These are phyloP conservation scores for Lasiosphaeria miniovina DNA, from an alignment of 495 filamentous ascomycete genomes.

Conservation along the genomic window DNA sequence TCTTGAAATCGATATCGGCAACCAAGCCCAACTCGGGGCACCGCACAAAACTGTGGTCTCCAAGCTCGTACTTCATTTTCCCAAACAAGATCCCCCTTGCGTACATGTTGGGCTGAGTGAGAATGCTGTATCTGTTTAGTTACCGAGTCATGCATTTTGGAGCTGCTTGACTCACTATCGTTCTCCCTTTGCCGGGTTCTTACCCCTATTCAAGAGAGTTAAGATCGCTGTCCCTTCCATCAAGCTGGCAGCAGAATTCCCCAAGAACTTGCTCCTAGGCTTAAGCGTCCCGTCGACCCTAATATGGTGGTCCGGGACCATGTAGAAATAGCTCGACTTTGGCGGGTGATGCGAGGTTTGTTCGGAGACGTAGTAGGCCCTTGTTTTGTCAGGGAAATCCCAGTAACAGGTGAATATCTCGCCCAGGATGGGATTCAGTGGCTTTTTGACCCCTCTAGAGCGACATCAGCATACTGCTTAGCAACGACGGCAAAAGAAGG, in stretches of 20 bases:
- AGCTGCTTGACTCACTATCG: conserved; percentile 68
- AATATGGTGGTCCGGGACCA: conserved; percentile 92
- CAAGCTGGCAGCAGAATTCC: conserved; percentile 95
- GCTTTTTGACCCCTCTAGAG: conserved; percentile 92
- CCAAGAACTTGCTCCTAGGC: conserved; percentile 92
- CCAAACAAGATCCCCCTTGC: conserved; percentile 95
- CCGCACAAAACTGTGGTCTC: conserved; percentile 91
- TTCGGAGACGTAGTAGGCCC: conserved; percentile 93
- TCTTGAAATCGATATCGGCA: conserved; percentile 98
- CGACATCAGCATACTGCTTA: conserved; percentile 19
- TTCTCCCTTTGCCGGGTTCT: conserved; percentile 65
- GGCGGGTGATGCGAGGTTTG: conserved; percentile 94
- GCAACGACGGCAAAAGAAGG: background rate
- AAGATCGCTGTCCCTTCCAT: conserved; percentile 96
- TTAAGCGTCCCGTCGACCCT: conserved; percentile 95
- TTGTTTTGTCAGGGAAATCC: conserved; percentile 83
- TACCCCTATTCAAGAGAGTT: conserved; percentile 72
- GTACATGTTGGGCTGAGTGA: conserved; percentile 99
- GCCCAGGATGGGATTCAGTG: conserved; percentile 93
- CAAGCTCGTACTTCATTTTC: conserved; percentile 99
- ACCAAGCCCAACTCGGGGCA: conserved; percentile 82
- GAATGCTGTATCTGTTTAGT: conserved; percentile 52
- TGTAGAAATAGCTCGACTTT: conserved; percentile 99
- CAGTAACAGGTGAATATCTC: conserved; percentile 95
- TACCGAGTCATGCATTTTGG: background rate